Evolutionary conservation across 1,139 yeast species (phyloP), one percentile per base, ranked within the genome.

Genomic region (Meyerozyma carpophila): DNA sequence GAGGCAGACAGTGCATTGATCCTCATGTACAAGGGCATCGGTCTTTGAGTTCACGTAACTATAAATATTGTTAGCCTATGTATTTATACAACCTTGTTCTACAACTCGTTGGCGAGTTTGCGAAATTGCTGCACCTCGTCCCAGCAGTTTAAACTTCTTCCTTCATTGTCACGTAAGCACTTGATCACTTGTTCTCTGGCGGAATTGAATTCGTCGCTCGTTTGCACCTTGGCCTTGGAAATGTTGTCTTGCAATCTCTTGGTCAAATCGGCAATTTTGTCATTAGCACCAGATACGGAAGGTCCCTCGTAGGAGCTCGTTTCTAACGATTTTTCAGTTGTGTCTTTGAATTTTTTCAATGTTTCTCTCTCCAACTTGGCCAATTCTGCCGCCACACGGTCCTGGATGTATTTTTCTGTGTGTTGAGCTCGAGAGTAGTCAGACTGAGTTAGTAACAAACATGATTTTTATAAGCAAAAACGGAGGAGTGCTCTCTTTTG

Each of bases 1-100:
- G 98, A 94, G 68, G 83, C 95, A 55, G 98, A 93, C 65, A 82
- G 95, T 56, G 98, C 98, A 1, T 78, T 93, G 65, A 83, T 94
- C 49, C 75, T 91, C 52, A 66, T 93, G 44, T 93, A 93, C 71
- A 84, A 84, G 59, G 95, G 89, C 4, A 78, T 82, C 54, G 95
- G 93, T 16, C 58, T 74, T 28, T 27, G 14, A 38, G 24, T 18
- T n/a, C 13, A 14, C 21, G 16, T 18, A 18, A 27, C 13, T 38
- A 24, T 38, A 13, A 13, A 27, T 14, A 27, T 14, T 38, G 34
- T n/a, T 27, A 25, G 24, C 18, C n/a, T 29, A 25, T 38, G 11
- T 25, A 25, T 36, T 21, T 27, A 29, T 32, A 29, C 20, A 26
- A 21, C 24, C 28, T 27, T 16, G 27, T 11, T 29, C 50, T 58